Conservation (phyloP, 2,329 filamentous ascomycete species). For the Monilinia fructicola region DNA sequence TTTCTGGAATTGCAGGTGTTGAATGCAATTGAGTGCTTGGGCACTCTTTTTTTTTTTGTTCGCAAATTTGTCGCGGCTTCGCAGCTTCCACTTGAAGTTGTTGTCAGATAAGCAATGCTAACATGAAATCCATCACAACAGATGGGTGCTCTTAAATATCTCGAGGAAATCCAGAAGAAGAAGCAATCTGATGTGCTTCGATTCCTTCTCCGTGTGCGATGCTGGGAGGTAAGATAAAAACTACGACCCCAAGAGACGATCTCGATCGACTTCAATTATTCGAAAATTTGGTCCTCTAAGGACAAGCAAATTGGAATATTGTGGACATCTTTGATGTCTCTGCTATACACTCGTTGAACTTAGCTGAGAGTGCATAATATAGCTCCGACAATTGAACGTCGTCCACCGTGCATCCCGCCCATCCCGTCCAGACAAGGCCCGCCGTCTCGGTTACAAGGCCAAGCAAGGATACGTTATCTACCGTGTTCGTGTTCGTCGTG, state of each 20-base stretch:
- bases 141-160: slow-evolving; percentile 98
- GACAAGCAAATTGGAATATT: slow-evolving; percentile 36
- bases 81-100: background rate
- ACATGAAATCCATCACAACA: background rate
- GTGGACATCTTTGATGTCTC: slow-evolving; percentile 45
- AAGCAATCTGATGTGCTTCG: slow-evolving; percentile 99
- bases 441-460: slow-evolving; percentile 99
- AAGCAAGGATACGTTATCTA: slow-evolving; percentile 99
- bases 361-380: slow-evolving; percentile 99
- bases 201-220: slow-evolving; percentile 99
- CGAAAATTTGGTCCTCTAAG: slow-evolving; percentile 37
- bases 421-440: slow-evolving; percentile 99
- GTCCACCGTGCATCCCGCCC: slow-evolving; percentile 98
- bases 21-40: background rate
- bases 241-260: slow-evolving; percentile 41
- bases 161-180: slow-evolving; percentile 99
- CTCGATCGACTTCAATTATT: slow-evolving; percentile 39
- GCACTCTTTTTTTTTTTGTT: background rate
- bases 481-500: slow-evolving; percentile 95
- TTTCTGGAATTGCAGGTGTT: slow-evolving; percentile 10
- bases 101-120: background rate
- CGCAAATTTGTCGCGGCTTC: background rate
- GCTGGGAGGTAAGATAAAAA: slow-evolving; percentile 89
- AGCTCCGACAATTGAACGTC: slow-evolving; percentile 99
- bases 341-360: slow-evolving; percentile 99